Percentiles rank a stretch among this genome's conserved stretches.
Conservation (phyloP, 2,329 filamentous ascomycete genomes). For the Thelonectria discophora region DNA sequence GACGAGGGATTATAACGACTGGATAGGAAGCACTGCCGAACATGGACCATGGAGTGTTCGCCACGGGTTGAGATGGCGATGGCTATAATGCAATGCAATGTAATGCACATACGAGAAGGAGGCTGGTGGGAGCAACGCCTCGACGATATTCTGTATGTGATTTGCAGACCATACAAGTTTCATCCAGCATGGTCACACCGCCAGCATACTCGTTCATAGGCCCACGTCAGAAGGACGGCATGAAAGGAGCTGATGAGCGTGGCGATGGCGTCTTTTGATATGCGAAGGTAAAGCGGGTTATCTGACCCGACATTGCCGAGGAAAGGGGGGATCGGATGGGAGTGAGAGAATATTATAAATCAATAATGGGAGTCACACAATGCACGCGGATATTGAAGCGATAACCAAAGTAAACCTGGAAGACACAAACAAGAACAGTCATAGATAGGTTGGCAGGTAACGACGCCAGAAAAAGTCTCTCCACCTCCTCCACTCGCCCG, state of each 20-base stretch:
- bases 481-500: constrained; percentile 24
- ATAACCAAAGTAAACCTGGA: too few species aligned
- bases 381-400: neutral
- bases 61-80: neutral
- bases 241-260: neutral
- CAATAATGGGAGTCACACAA: neutral
- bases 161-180: neutral
- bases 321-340: too few species aligned
- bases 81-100: neutral
- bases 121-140: too few species aligned
- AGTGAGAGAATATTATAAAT: too few species aligned
- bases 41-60: neutral
- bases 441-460: too few species aligned
- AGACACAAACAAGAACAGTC: neutral
- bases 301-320: neutral
- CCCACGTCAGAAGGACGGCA: neutral
- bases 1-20: constrained; percentile 10
- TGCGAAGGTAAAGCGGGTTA: too few species aligned
- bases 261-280: neutral
- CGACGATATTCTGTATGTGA: too few species aligned
- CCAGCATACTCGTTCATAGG: neutral
- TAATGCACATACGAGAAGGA: neutral
- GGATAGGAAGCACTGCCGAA: constrained; percentile 10
- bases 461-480: constrained; percentile 6
- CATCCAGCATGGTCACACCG: neutral